Evolutionary conservation across 1,284 basidiomycete genomes (phyloP).

Genomic region (Sporisorium graminicola): DNA sequence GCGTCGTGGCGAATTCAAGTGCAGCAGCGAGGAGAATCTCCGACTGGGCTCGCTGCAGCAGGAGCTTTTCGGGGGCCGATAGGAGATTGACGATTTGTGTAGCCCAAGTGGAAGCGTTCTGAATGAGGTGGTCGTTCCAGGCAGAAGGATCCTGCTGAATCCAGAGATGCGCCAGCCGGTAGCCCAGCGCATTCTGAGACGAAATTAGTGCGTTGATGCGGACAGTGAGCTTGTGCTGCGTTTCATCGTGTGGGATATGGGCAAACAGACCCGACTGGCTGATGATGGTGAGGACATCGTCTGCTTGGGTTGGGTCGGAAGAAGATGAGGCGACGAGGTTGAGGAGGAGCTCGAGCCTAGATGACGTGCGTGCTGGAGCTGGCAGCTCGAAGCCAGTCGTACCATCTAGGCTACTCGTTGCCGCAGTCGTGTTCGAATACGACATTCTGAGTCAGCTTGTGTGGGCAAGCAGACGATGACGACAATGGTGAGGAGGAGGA

Average conservation of each 20-base stretch:
- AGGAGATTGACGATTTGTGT: constrained; percentile 42
- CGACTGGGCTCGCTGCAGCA: constrained; percentile 15
- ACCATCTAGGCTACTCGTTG: constrained; percentile 7
- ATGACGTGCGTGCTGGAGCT: constrained; percentile 22
- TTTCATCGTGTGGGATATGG: constrained; percentile 23
- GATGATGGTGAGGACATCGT: constrained; percentile 29
- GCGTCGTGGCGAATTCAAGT: constrained; percentile 21
- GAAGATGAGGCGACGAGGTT: constrained; percentile 25
- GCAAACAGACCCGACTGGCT: constrained; percentile 34
- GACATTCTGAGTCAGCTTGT: constrained; percentile 7
- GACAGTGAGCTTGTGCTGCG: constrained; percentile 45
- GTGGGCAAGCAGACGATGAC: background rate
- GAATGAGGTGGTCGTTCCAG: constrained; percentile 42
- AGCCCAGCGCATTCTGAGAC: constrained; percentile 42
- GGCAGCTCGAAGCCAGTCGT: constrained; percentile 24
- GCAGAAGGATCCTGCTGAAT: constrained; percentile 40
- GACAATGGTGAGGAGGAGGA: constrained; percentile 6
- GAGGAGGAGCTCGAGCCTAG: constrained; percentile 42
- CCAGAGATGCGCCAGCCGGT: constrained; percentile 43
- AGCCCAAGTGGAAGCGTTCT: constrained; percentile 48
- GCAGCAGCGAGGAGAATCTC: constrained; percentile 34
- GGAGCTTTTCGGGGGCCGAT: constrained; percentile 29
- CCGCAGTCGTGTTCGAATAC: background rate
- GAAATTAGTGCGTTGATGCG: constrained; percentile 53
- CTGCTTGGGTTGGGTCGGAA: constrained; percentile 14